A percentile compares a stretch with the other conserved stretches of the same genome.
Conservation (phyloP, 805 yeast genomes). For the Candida koratica region DNA sequence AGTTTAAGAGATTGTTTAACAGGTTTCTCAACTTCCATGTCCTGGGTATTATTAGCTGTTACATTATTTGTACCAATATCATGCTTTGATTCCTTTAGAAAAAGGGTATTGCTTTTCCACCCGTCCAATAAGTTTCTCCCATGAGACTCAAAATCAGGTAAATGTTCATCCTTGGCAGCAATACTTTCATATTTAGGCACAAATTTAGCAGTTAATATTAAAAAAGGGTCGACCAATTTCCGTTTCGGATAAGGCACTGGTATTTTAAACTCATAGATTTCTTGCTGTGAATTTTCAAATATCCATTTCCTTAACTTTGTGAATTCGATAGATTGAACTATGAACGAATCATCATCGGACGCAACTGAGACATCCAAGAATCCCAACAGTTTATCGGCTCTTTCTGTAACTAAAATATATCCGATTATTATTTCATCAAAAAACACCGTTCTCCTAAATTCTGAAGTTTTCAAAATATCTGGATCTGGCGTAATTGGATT, state of each 20-base stretch:
- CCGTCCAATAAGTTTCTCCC: slow-evolving; percentile 8
- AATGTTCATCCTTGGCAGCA: slow-evolving; percentile 2
- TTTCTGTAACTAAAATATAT: slow-evolving; percentile 2
- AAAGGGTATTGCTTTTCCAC: slow-evolving; percentile 2
- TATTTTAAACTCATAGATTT: slow-evolving; percentile 28
- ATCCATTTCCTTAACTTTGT: slow-evolving; percentile 1
- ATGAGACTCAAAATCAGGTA: slow-evolving; percentile 7
- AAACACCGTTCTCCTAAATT: slow-evolving; percentile 4
- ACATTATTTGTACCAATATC: background rate
- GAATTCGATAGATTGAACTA: slow-evolving; percentile 7
- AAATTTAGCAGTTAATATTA: slow-evolving; percentile 19
- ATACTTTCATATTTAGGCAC: slow-evolving; percentile 9
- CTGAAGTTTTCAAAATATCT: background rate
- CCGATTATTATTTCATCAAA: slow-evolving; percentile 9
- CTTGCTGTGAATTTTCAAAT: slow-evolving; percentile 4
- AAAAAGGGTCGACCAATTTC: slow-evolving; percentile 24
- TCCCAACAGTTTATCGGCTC: background rate
- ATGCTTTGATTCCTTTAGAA: background rate
- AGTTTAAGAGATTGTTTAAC: slow-evolving; percentile 9
- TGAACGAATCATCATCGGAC: slow-evolving; percentile 12
- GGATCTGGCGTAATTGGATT: background rate
- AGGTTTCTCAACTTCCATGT: background rate
- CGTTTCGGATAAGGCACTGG: slow-evolving; percentile 30
- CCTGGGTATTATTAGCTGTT: background rate
- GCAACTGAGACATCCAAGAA: slow-evolving; percentile 11